Conservation (phyloP, 2,329 filamentous ascomycete species). For the Xylariaceae sp. region DNA sequence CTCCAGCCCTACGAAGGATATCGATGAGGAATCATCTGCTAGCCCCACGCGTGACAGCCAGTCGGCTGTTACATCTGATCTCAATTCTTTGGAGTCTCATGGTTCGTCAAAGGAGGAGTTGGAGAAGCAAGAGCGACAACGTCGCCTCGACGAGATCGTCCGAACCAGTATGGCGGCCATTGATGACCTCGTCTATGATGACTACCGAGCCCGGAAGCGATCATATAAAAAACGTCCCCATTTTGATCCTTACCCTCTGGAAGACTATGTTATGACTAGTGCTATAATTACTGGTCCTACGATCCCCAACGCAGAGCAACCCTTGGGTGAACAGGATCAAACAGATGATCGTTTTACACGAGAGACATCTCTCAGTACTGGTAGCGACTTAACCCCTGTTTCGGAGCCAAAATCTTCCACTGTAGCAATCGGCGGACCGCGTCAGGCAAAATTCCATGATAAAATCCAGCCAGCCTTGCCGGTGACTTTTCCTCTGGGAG, state of each 20-base stretch:
- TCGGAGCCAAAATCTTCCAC: not conserved
- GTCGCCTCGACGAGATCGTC: conserved; percentile 12
- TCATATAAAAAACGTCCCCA: not conserved
- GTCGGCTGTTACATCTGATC: no score
- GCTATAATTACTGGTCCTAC: no score
- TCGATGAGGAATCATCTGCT: no score
- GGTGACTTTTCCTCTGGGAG: conserved; percentile 7
- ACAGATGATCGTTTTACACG: no score
- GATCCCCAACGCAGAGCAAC: no score
- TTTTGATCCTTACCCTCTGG: conserved; percentile 8
- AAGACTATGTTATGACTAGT: no score
- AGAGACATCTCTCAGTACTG: no score
- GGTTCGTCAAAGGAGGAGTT: not conserved
- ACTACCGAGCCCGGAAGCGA: not conserved
- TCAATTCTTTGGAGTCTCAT: no score
- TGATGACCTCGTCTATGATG: conserved; percentile 12
- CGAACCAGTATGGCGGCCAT: conserved; percentile 5
- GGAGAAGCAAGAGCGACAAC: conserved; percentile 5
- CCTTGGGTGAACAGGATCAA: no score
- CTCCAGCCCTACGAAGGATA: no score
- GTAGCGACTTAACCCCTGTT: not conserved
- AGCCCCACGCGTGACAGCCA: no score
- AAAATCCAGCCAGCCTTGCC: no score
- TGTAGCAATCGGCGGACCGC: not conserved
- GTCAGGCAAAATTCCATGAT: not conserved